phyloP scores from a whole-genome alignment of 179 eudicot genomes.

The Silene vulgaris region DNA sequence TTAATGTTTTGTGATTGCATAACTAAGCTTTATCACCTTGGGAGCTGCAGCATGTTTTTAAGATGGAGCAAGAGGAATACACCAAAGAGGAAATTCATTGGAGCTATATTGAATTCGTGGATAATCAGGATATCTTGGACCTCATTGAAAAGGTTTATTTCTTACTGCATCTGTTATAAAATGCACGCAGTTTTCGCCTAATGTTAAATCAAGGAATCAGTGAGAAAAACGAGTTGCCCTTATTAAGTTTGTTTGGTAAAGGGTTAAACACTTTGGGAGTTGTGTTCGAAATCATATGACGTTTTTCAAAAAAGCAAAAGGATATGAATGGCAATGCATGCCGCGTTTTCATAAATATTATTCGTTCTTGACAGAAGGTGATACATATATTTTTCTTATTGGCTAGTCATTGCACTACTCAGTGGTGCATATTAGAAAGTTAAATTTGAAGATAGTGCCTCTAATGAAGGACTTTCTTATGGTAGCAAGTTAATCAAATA shows the following conservation, averaged over 20 bases:
- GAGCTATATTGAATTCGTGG: conserved; percentile 85
- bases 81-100: conserved; percentile 70
- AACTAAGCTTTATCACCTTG: conserved; percentile 23
- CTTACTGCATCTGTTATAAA: not conserved
- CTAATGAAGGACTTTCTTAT: not conserved
- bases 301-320: not conserved
- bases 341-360: not conserved
- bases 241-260: not conserved
- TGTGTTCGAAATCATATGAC: not conserved
- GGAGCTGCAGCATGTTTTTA: conserved; percentile 64
- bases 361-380: too few relatives aligned
- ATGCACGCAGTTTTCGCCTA: not conserved
- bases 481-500: conserved; percentile 2
- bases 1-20: conserved; percentile 10
- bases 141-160: conserved; percentile 54
- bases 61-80: conserved; percentile 92
- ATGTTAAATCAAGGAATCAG: not conserved
- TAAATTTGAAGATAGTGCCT: too few relatives aligned
- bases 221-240: not conserved
- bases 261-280: not conserved
- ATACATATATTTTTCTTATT: too few relatives aligned
- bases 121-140: conserved; percentile 76
- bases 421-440: too few relatives aligned
- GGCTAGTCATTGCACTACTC: too few relatives aligned
- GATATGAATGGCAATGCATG: not conserved